Base-by-base conservation (phyloP, 2,329 filamentous ascomycete genomes). In the Aspergillus fumigatus region DNA sequence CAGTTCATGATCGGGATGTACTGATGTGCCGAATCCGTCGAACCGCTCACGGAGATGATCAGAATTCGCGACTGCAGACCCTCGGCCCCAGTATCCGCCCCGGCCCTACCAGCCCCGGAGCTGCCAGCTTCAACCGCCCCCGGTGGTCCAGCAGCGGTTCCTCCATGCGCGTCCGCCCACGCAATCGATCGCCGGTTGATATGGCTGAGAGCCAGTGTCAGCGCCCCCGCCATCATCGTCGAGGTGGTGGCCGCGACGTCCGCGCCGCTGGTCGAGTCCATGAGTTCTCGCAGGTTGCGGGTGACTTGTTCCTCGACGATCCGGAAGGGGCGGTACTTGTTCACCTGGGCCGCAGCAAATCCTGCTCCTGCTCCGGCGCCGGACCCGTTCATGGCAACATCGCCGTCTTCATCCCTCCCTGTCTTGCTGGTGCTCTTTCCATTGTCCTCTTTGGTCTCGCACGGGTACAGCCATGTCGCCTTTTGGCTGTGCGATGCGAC, bases 1-100 rank as follows among this genome's bases (percentile, higher is more conserved):
- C 88, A 85, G 77, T 99, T 99, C 94, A 99, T 99, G 64, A 96
- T 94, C 0, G 93, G 89, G 55, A 99, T 99, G 77, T 99, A 99
- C 74, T 97, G 87, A 59, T 84, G 89, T 4, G 92, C 86, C 0
- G 96, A 84, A 66, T 93, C 89, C 68, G 91, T 91, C 41, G 91
- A 95, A 14, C 91, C 91, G 49, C 90, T 96, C 4, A 97, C 92
- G 50, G 90, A 96, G 53, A 99, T 73, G 61, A 97, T 87, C 54
- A 99, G 82, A 67, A 99, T 96, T 58, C 94, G 89, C 14, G 88
- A 88, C 63, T 89, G 87, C 21, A 94, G 79, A 19, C 83, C 66
- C 51, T 66, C 65, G 25, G 63, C 75, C 4, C 67, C 64, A 23
- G 70, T 68, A 1, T 63, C 64, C 48, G 63, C 62, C 56, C 58